A percentile compares a stretch with the other conserved stretches of the same genome.
These are phyloP conservation scores for Beauveria rudraprayagi DNA, from an alignment of 2,329 filamentous ascomycete species.

Conservation along the genomic window DNA sequence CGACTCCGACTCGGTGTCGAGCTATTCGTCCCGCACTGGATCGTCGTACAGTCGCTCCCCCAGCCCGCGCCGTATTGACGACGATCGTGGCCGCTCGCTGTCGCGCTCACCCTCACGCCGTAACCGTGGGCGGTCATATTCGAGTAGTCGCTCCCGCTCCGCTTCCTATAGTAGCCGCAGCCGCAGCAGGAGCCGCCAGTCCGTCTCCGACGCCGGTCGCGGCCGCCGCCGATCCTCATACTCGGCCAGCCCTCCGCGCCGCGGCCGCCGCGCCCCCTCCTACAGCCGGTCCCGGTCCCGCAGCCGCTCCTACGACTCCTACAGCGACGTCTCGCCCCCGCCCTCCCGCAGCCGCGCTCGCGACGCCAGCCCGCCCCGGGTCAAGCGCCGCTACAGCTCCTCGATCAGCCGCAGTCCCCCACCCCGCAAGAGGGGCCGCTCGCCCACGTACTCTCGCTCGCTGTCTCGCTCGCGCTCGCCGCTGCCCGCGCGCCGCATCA, in stretches of 20 bases:
- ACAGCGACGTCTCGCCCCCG: conserved; percentile 3
- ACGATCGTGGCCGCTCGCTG: conserved; percentile 20
- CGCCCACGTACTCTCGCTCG: conserved; percentile 5
- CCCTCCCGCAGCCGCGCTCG: neutral
- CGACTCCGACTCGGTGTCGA: conserved; percentile 65
- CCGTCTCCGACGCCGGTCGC: neutral
- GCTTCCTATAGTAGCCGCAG: conserved; percentile 33
- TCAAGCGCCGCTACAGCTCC: conserved; percentile 5
- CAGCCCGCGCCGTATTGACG: conserved; percentile 14
- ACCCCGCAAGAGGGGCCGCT: neutral
- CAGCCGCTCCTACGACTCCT: conserved; percentile 8
- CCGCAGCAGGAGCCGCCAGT: conserved; percentile 16
- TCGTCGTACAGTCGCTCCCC: conserved; percentile 32
- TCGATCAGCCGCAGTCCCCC: neutral
- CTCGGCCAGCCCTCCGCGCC: conserved; percentile 1
- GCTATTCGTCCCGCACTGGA: conserved; percentile 67
- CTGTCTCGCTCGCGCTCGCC: neutral
- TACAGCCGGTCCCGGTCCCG: conserved; percentile 10
- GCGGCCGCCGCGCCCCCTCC: neutral
- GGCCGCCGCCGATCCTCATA: neutral
- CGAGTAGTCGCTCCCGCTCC: conserved; percentile 24
- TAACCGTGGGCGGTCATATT: conserved; percentile 19
- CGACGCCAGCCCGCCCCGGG: conserved; percentile 2
- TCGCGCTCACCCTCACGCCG: conserved; percentile 22
- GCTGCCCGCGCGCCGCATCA: neutral